Evolutionary conservation across 495 filamentous ascomycete species (phyloP), one percentile per base, ranked within the genome.

Genomic region (Aspergillus ellipticus): DNA sequence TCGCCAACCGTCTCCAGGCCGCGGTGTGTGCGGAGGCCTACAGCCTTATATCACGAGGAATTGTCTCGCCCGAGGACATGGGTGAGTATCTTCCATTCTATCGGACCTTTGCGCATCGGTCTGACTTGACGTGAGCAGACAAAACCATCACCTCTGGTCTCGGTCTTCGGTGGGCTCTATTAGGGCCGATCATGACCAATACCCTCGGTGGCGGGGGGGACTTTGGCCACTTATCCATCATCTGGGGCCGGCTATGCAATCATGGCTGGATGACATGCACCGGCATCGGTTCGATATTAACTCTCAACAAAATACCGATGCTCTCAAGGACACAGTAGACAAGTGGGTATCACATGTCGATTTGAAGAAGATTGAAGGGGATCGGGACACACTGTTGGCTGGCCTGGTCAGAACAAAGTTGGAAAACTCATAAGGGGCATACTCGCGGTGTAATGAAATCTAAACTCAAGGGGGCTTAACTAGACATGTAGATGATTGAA

Each of bases 101-200:
- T n/a, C 3, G 7, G 19, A 35, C 24, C 10, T 8, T 13, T 22
- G 4, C 6, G 20, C 28, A 29, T 5, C 24, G 16, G 5, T 39
- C 43, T 46, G 17, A 47, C 2, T 16, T 13, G 0, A 21, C 8
- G 2, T 2, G 6, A 9, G 7, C 21, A 62, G 59, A 71, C 43
- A 62, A 62, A 59, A 61, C 73, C 21, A 53, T 72, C 42, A 63
- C 68, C 29, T 62, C 64, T 13, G 70, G 68, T 13, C 72, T 76
- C 60, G 78, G 79, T 7, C 69, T 76, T 2, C 56, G 77, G 33
- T 82, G 79, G 79, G 67, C 72, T 0, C 62, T 80, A n/a, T 66
- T 68, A 11, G 77, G 79, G 0, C 75, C 77, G 1, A 75, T 82
- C 49, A 76, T 70, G 55, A 74, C 74, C 20, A 80, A 82, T 59